Base-by-base conservation (phyloP, 1,284 basidiomycete genomes). In the Papiliotrema laurentii region DNA sequence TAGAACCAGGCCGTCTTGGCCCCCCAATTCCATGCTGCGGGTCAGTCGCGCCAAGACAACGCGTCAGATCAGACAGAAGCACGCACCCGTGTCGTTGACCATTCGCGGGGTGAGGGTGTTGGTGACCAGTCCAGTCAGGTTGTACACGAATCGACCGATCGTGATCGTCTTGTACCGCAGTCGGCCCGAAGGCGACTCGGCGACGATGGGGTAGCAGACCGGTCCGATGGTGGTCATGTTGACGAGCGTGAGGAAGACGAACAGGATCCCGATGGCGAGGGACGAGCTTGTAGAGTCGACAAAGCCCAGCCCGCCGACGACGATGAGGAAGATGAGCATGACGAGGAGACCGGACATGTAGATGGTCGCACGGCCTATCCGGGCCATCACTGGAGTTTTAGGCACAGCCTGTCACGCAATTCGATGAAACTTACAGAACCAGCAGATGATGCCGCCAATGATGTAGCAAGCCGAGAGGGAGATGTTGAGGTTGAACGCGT, bases 101-200 rank as follows among this genome's bases (percentile, higher is more conserved):
- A 58, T 55, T n/a, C 53, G 39, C 11, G 53, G 45, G 2, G 47
- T 50, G 27, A 54, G 43, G 27, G 56, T 53, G 47, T 59, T 56
- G 47, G 33, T 42, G 47, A 62, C 54, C 18, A 62, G 50, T 21
- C 54, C 54, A 19, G 58, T 58, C 28, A 60, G 38, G 33, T 60
- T 54, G 50, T 58, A 64, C 19, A 54, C 50, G 34, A 61, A 50
- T 42, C 60, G 53, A 38, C 56, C 57, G 30, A 62, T 50, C 25
- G 74, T 76, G 58, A 79, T 72, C 2, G 78, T 75, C 66, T 79
- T 79, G 49, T 75, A 70, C 39, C 76, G 61, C 3, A 77, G 66
- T 33, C 74, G 68, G 16, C 72, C 74, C 16, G 72, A 71, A 0
- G 69, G 61, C 13, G 72, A 64, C 49, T 77, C 76, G 14, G 73